Evolutionary conservation across 768 basidiomycete species (phyloP), one percentile per base, ranked within the genome.

Genomic region (Suillus occidentalis): DNA sequence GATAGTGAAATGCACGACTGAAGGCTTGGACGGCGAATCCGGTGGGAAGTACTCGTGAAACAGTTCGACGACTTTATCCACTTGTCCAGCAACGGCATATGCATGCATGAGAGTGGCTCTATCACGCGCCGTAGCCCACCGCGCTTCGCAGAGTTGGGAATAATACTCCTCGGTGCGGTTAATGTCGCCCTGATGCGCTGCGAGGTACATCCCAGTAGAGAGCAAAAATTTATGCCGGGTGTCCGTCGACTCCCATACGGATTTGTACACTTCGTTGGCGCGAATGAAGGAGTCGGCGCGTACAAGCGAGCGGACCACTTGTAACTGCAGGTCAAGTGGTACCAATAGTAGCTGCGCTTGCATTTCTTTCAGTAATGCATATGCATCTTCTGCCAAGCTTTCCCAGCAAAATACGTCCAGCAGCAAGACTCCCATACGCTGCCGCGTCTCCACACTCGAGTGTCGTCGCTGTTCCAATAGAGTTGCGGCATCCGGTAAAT

Each of bases 31-130:
- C 53, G 67, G 66, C 22, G 69, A 52, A 14, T 79, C 79, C 28
- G 73, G 64, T 0, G 69, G 84, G 68, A 87, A 92, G 66, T 84
- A 82, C 49, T 82, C 66, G 65, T 85, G 71, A 74, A 92, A 94
- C 36, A 85, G 72, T 50, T 77, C 73, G 10, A 81, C 74, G 28
- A 84, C 83, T 43, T 76, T 74, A 22, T 79, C 71, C 1, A 75
- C 73, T 45, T 77, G 75, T 16, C 84, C 84, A 13, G 77, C 71
- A 37, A 80, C 75, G 6, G 88, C 88, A 70, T 87, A 81, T 0
- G 84, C 81, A 65, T 86, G 84, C 72, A 94, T 77, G 34, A 87
- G 70, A 75, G 82, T 77, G n/a, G 79, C 77, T 49, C 78, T 76
- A 57, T 81, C 79, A 18, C 67, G 67, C 3, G 66, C 31, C 0